These are phyloP conservation scores for Syzygium oleosum DNA, from an alignment of 345 rosid genomes.

Conservation along the genomic window DNA sequence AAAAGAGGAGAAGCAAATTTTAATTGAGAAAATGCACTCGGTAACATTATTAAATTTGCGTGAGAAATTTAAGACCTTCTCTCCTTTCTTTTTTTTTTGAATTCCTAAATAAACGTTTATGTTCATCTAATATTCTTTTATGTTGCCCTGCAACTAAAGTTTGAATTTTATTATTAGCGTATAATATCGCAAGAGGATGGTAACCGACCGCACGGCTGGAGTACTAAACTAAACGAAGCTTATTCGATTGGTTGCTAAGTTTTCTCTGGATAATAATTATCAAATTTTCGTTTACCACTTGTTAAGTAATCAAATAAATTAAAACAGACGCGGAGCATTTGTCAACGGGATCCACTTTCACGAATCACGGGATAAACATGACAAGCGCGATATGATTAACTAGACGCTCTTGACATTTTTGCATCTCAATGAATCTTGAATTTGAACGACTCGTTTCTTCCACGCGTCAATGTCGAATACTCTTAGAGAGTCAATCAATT, in stretches of 20 bases:
- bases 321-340: accelerated
- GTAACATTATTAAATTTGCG: not conserved
- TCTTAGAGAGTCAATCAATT: not conserved
- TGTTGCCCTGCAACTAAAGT: no score
- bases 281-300: not conserved
- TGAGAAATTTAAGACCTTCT: not conserved
- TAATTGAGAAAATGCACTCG: not conserved
- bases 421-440: not conserved
- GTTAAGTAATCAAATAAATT: accelerated
- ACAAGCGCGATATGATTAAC: accelerated
- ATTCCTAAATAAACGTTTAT: not conserved
- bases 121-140: not conserved
- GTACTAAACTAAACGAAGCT: not conserved
- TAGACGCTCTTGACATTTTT: accelerated
- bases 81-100: not conserved
- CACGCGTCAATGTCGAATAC: accelerated
- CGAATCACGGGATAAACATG: no score
- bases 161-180: not conserved
- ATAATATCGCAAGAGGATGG: not conserved
- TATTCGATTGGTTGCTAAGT: accelerated
- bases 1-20: not conserved
- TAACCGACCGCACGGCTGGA: not conserved
- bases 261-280: not conserved
- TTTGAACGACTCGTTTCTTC: accelerated
- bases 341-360: not conserved